Conservation (phyloP, 176 grass and related monocot genomes). For the Cenchrus fungigraminus region DNA sequence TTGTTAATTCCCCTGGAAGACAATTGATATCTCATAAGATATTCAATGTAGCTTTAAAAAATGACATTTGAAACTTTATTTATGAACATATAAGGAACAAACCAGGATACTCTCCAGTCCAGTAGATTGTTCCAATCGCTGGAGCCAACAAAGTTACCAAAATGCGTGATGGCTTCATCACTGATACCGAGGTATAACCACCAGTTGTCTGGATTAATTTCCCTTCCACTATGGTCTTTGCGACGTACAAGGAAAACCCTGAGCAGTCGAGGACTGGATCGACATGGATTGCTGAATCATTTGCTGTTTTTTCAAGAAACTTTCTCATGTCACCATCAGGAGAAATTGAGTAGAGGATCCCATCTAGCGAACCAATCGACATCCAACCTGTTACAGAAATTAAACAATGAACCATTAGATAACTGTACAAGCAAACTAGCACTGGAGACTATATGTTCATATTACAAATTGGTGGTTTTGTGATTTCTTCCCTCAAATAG, state of each 20-base stretch:
- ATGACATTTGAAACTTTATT: neutral
- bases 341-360: constrained; percentile 75
- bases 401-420: constrained; percentile 12
- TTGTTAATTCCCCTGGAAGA: constrained; percentile 67
- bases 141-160: constrained; percentile 69
- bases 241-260: constrained; percentile 64
- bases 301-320: constrained; percentile 58
- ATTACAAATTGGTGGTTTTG: neutral
- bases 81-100: constrained; percentile 24
- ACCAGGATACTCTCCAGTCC: constrained; percentile 76
- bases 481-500: neutral
- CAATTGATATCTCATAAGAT: constrained; percentile 12
- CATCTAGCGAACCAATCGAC: constrained; percentile 84
- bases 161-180: constrained; percentile 50
- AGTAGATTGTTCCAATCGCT: constrained; percentile 79
- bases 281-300: constrained; percentile 61
- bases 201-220: constrained; percentile 58
- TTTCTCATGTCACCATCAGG: constrained; percentile 64
- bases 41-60: neutral
- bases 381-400: constrained; percentile 71
- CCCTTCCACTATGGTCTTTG: constrained; percentile 61
- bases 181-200: constrained; percentile 62
- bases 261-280: constrained; percentile 76
- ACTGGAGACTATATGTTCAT: neutral
- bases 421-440: neutral